Evolutionary conservation across 192 early-diverging fungal genomes (phyloP).

Genomic region (Backusella tarrabulga): DNA sequence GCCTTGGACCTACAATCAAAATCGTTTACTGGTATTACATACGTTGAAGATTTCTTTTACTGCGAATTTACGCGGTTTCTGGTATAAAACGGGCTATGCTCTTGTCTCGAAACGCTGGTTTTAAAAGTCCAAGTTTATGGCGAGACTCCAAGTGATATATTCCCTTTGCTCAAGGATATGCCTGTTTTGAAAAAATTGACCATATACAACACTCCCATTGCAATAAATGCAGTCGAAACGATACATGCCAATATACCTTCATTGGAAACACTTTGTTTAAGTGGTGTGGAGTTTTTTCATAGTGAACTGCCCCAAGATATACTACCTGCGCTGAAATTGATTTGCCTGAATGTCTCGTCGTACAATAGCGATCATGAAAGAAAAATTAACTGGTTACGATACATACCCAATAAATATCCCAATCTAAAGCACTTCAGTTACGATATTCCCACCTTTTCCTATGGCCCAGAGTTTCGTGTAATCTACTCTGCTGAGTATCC

Average conservation of each 20-base stretch:
- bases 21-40: not conserved
- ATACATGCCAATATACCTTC: not conserved
- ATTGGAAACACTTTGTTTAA: not conserved
- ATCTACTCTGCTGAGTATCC: not conserved
- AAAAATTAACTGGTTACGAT: not conserved
- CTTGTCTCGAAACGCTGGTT: not conserved
- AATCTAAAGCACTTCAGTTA: not conserved
- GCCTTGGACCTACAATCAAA: not conserved
- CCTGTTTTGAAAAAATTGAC: not conserved
- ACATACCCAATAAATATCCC: not conserved
- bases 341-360: not conserved
- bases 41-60: not conserved
- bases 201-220: not conserved
- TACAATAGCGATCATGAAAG: not conserved
- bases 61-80: not conserved
- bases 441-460: not conserved
- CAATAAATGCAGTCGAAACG: not conserved
- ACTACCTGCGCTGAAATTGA: not conserved
- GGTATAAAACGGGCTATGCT: not conserved
- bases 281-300: not conserved
- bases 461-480: not conserved
- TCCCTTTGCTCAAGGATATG: not conserved
- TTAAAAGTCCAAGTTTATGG: not conserved
- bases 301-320: not conserved
- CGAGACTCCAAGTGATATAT: not conserved